A percentile compares a stretch with the other conserved stretches of the same genome.
Conservation (phyloP, 257 asterid species). For the Lavandula angustifolia region DNA sequence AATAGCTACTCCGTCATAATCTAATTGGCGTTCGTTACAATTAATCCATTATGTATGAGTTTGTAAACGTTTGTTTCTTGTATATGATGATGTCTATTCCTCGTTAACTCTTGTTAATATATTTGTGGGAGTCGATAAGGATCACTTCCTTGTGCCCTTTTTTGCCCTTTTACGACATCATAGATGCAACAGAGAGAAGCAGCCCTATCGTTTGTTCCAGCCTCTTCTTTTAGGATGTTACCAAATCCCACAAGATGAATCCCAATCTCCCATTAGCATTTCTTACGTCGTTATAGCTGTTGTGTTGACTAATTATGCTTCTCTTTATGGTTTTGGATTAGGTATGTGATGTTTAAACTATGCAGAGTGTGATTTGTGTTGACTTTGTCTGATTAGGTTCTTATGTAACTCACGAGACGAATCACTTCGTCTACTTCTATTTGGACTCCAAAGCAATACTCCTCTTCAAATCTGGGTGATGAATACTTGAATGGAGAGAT, state of each 20-base stretch:
- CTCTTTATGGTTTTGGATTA: background rate
- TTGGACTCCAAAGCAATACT: constrained; percentile 93
- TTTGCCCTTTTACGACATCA: background rate
- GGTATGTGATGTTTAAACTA: constrained; percentile 3
- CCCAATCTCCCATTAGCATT: background rate
- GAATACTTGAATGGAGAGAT: constrained; percentile 29
- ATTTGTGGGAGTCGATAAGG: background rate
- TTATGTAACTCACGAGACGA: constrained; percentile 97
- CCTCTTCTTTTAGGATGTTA: constrained; percentile 1
- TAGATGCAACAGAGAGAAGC: background rate
- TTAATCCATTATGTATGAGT: background rate
- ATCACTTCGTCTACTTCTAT: constrained; percentile 98
- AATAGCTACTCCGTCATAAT: background rate
- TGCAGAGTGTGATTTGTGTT: no score
- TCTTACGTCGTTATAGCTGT: constrained; percentile 4
- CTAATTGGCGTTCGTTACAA: background rate
- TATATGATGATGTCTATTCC: no score
- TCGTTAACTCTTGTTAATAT: no score
- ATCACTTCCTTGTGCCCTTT: background rate
- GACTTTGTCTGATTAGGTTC: constrained; percentile 58
- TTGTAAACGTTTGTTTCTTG: background rate
- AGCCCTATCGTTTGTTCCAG: background rate
- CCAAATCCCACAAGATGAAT: constrained; percentile 4
- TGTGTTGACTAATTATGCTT: background rate
- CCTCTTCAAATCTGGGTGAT: constrained; percentile 94